A percentile compares a stretch with the other conserved stretches of the same genome.
phyloP scores from a whole-genome alignment of 495 filamentous ascomycete genomes.

The Xylaria venustula region DNA sequence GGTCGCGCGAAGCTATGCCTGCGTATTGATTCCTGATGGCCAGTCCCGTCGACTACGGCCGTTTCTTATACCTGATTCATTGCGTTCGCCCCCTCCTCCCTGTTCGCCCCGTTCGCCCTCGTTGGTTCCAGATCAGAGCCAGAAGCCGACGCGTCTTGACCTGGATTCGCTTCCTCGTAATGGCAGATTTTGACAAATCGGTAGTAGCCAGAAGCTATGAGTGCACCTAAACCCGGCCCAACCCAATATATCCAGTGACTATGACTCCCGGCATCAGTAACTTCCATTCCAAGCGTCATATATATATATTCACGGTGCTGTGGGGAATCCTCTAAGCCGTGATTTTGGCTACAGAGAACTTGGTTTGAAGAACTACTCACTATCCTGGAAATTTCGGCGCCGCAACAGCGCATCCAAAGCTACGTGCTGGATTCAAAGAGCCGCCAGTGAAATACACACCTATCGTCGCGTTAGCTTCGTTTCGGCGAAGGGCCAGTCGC shows the following conservation, averaged over 20 bases:
- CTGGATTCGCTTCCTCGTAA: slow-evolving; percentile 76
- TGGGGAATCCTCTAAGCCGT: too few relatives aligned
- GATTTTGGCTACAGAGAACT: too few relatives aligned
- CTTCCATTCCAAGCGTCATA: too few relatives aligned
- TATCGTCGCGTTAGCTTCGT: slow-evolving; percentile 8
- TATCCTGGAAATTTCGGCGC: slow-evolving; percentile 40
- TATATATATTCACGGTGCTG: too few relatives aligned
- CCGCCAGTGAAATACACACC: slow-evolving; percentile 58
- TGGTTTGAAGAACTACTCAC: too few relatives aligned
- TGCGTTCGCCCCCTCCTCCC: neutral
- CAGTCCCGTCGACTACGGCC: too few relatives aligned
- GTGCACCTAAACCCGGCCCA: slow-evolving; percentile 63
- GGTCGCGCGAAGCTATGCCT: too few relatives aligned
- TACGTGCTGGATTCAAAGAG: slow-evolving; percentile 55
- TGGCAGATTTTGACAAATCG: slow-evolving; percentile 60
- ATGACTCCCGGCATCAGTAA: neutral
- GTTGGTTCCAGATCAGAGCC: neutral
- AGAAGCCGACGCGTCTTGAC: slow-evolving; percentile 51
- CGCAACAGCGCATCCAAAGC: slow-evolving; percentile 52
- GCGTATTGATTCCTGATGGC: too few relatives aligned
- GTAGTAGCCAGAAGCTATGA: slow-evolving; percentile 67
- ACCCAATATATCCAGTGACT: slow-evolving; percentile 61
- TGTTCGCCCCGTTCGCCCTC: neutral
- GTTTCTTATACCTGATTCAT: neutral
- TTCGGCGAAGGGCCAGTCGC: too few relatives aligned